Evolutionary conservation across 768 basidiomycete species (phyloP), one percentile per base, ranked within the genome.

Genomic region (Suillus lakei): DNA sequence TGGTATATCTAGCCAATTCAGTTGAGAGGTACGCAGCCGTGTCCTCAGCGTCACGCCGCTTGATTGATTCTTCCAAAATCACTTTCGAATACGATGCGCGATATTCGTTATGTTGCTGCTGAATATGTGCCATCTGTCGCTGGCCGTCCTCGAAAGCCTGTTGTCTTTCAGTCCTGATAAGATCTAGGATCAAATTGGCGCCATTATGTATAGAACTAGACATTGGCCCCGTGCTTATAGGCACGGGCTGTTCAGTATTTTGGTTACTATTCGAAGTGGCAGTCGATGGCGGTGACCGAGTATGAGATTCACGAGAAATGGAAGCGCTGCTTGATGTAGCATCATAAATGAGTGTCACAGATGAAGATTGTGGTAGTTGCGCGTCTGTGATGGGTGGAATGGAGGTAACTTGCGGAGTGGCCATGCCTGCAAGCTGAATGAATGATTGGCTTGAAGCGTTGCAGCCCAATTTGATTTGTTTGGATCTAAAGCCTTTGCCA

Each of bases 401-500:
- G 4, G 61, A 63, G 23, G 21, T 46, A 15, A 23, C 3, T 44
- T 62, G 61, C n/a, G 21, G 18, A 60, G 48, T 60, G 43, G 61
- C 16, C 61, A 62, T 62, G 23, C 23, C 48, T 60, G 53, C 51
- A 60, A n/a, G 10, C 21, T 34, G 30, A 53, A n/a, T 34, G 41
- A 38, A 44, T 16, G 28, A 55, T 15, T 32, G 4, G 16, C 23
- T 41, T 15, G 18, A 61, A 41, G 43, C 30, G 39, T 34, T 21
- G 6, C 5, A 30, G 30, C 26, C 21, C 4, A 61, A 43, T 36
- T 43, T 32, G 15, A 23, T 38, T 55, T 67, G 51, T 67, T 67
- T 65, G 58, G 66, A 67, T 66, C 64, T 53, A 67, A 67, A 43
- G 66, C 41, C 60, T 23, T 61, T 60, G 67, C 62, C 67, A 68